Base-by-base conservation (phyloP, 2,329 filamentous ascomycete genomes). In the Chalaropsis thielavioides region DNA sequence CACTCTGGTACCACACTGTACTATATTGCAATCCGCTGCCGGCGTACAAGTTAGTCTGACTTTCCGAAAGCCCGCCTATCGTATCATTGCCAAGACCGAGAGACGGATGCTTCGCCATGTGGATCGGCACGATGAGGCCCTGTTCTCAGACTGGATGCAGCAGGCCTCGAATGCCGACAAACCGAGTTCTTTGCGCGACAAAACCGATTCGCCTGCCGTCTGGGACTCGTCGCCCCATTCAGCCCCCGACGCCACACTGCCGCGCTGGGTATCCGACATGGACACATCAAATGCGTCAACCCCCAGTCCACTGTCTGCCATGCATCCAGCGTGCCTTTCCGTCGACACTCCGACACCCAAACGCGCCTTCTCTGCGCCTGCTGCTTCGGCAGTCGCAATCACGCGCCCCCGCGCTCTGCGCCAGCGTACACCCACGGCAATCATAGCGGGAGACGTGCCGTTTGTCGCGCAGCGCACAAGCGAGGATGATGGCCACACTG, bases 21-120 rank as follows among this genome's bases (percentile, higher is more conserved):
- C 51, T 15, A 60, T 41, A 11, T n/a, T 62, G 38, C n/a, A 44
- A 17, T 41, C 56, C 38, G 54, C 61, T 15, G 35, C 51, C 13
- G 51, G 41, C 13, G 22, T 62, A 38, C 63, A 63, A 56, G 44
- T 66, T 19, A 63, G 44, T 49, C 46, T 66, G 54, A 63, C 19
- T 1, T 66, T 46, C 43, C 64, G 61, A n/a, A 27, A 61, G 35
- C 35, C 17, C 44, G n/a, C 27, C 5, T 35, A 27, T 27, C 60
- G 61, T 15, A 40, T 66, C 8, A 60, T 61, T 10, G 44, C 40
- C 6, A 49, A 38, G 31, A 22, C 46, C 27, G 41, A 63, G 19
- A 63, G 46, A 31, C 51, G 7, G 13, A 19, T 5, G 41, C 60
- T 27, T 3, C 15, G 24, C 24, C 15, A n/a, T 2, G 17, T n/a